Evolutionary conservation across 305 asterid genomes (phyloP).

Genomic region (Solanum hybrid): DNA sequence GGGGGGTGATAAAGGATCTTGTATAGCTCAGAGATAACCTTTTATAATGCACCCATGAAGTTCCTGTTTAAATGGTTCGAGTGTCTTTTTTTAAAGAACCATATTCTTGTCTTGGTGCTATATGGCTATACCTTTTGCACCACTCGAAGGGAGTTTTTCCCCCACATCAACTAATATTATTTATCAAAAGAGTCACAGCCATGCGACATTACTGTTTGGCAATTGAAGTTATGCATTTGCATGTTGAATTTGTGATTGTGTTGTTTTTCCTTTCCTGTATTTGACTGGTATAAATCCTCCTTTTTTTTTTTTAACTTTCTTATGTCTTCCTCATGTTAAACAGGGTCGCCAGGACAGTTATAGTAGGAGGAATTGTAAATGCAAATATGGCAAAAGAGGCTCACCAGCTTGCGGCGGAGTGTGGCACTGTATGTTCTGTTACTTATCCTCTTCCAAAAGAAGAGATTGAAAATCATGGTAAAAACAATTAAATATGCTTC

Average conservation of each 20-base stretch:
- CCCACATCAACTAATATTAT: neutral
- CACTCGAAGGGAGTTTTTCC: neutral
- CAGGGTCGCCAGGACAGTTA: constrained; percentile 89
- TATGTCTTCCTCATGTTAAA: constrained; percentile 14
- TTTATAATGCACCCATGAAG: neutral
- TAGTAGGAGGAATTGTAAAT: constrained; percentile 71
- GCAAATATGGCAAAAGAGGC: constrained; percentile 72
- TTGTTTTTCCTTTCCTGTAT: neutral
- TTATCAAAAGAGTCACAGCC: neutral
- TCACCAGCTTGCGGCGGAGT: constrained; percentile 50
- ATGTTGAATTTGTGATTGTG: neutral
- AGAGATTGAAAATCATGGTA: constrained; percentile 74
- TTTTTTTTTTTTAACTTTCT: neutral
- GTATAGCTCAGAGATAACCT: neutral
- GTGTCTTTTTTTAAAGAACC: neutral
- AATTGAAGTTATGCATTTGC: neutral
- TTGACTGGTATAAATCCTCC: neutral
- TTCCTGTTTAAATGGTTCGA: neutral
- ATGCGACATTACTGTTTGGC: neutral
- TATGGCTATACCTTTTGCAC: neutral
- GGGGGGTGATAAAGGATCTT: neutral
- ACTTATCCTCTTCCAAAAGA: constrained; percentile 78
- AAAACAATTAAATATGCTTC: constrained; percentile 7
- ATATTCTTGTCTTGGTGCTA: neutral
- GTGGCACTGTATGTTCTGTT: constrained; percentile 56